These are phyloP conservation scores for Solanum bulbocastanum DNA, from an alignment of 257 asterid genomes.

Conservation along the genomic window DNA sequence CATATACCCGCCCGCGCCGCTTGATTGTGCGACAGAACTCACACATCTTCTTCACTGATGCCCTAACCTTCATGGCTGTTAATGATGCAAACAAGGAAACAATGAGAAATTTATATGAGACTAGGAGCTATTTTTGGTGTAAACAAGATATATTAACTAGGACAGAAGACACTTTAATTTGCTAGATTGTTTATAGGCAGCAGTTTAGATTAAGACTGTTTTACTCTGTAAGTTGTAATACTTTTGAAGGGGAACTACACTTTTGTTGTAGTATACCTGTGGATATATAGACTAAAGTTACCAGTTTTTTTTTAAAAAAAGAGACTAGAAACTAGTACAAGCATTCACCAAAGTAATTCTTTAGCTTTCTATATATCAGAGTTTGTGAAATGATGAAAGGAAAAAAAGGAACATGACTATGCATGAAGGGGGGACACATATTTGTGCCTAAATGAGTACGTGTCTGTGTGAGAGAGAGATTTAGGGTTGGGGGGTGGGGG, in stretches of 20 bases:
- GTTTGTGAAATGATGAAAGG: neutral
- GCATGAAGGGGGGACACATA: neutral
- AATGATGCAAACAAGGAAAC: neutral
- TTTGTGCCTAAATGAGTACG: neutral
- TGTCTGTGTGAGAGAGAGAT: neutral
- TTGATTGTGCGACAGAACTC: slow-evolving; percentile 81
- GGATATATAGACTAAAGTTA: neutral
- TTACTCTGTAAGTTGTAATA: neutral
- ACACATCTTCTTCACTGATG: slow-evolving; percentile 92
- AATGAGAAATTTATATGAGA: neutral
- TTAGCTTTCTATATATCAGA: neutral
- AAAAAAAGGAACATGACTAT: neutral
- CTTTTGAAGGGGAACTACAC: neutral
- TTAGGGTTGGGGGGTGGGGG: neutral
- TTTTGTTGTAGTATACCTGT: neutral
- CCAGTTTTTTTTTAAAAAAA: neutral
- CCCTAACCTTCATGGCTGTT: slow-evolving; percentile 85
- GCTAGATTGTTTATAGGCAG: neutral
- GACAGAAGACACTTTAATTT: neutral
- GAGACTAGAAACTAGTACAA: neutral
- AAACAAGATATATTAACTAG: neutral
- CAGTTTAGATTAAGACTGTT: neutral
- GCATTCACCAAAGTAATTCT: neutral
- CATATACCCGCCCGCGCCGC: slow-evolving; percentile 87
- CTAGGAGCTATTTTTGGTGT: neutral